phyloP scores from a whole-genome alignment of 257 asterid genomes.

The Nicotiana noctiflora region DNA sequence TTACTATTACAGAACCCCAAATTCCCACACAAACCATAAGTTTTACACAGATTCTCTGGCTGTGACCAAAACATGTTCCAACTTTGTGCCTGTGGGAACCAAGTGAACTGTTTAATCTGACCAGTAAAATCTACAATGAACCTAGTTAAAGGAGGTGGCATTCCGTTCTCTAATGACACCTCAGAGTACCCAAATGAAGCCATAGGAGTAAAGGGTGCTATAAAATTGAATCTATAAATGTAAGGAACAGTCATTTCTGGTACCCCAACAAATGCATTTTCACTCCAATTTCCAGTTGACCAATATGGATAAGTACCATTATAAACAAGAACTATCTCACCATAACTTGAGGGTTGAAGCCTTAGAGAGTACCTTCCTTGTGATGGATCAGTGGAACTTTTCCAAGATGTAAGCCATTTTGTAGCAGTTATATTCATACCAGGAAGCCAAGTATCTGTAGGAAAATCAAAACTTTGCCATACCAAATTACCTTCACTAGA shows the following conservation, averaged over 20 bases:
- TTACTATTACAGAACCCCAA: conserved; percentile 52
- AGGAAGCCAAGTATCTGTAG: conserved; percentile 78
- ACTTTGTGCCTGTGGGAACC: conserved; percentile 52
- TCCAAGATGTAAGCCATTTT: conserved; percentile 49
- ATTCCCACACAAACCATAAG: conserved; percentile 62
- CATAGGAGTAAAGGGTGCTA: conserved; percentile 49
- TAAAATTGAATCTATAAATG: conserved; percentile 50
- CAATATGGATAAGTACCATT: conserved; percentile 39
- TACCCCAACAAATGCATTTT: conserved; percentile 52
- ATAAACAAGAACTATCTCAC: conserved; percentile 62
- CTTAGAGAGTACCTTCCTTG: conserved; percentile 64
- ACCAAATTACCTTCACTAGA: conserved; percentile 27
- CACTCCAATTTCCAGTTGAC: conserved; percentile 74
- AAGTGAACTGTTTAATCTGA: conserved; percentile 59
- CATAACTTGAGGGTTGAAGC: conserved; percentile 45
- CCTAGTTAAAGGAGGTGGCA: conserved; percentile 59
- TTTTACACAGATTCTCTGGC: conserved; percentile 58
- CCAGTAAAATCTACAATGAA: conserved; percentile 55
- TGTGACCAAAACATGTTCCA: conserved; percentile 83
- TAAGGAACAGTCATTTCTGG: conserved; percentile 76
- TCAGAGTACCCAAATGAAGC: conserved; percentile 67
- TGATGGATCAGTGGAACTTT: conserved; percentile 54
- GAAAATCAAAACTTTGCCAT: conserved; percentile 84
- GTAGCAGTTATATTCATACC: conserved; percentile 59
- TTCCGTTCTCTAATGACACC: conserved; percentile 45